phyloP scores from a whole-genome alignment of 192 early-diverging fungal genomes.

The Diversispora eburnea region DNA sequence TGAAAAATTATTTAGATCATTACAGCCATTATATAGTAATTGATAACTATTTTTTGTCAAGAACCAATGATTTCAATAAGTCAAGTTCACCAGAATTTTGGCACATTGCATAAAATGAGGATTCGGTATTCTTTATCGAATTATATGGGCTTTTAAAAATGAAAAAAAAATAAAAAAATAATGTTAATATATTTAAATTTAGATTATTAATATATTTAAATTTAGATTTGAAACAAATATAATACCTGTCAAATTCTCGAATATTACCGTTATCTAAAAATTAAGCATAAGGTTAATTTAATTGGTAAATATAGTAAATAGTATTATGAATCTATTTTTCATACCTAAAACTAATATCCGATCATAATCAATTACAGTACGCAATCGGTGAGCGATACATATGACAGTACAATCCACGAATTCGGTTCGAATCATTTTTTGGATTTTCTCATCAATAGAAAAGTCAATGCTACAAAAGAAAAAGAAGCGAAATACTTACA shows the following conservation, averaged over 20 bases:
- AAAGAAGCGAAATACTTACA: not conserved
- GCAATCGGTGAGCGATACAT: slow-evolving; percentile 86
- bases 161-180: not conserved
- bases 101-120: slow-evolving; percentile 75
- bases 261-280: slow-evolving; percentile 67
- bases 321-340: not conserved
- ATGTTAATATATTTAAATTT: not conserved
- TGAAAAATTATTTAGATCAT: too few relatives aligned
- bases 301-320: not conserved
- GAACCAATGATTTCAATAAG: slow-evolving; percentile 44
- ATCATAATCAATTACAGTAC: slow-evolving; percentile 88
- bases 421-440: slow-evolving; percentile 76
- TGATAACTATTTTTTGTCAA: not conserved
- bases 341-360: slow-evolving; percentile 61
- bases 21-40: too few relatives aligned
- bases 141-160: slow-evolving; percentile 51
- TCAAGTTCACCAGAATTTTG: slow-evolving; percentile 81
- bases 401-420: slow-evolving; percentile 79
- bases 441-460: slow-evolving; percentile 84
- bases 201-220: not conserved
- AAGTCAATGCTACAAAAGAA: slow-evolving; percentile 79
- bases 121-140: slow-evolving; percentile 56
- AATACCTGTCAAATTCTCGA: slow-evolving; percentile 67
- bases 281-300: slow-evolving; percentile 48
- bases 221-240: too few relatives aligned